Base-by-base conservation (phyloP, 106 monocot species). In the Acorus calamus region DNA sequence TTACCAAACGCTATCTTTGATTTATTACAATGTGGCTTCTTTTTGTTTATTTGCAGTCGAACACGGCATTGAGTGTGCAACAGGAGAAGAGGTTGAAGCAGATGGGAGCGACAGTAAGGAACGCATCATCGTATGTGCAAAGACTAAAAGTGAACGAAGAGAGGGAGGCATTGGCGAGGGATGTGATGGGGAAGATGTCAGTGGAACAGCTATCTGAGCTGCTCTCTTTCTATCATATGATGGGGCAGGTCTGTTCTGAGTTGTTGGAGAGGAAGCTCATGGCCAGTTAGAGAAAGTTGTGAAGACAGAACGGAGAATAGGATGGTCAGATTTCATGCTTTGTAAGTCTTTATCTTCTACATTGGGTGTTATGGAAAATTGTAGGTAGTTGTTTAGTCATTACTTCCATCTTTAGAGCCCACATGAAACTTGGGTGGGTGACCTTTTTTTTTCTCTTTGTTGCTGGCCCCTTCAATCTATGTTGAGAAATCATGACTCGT, bases 91-190 rank as follows among this genome's bases (percentile, higher is more conserved):
- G 94, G 66, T 61, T 94, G 71, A 85, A 87, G 78, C 89, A 94
- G 82, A 84, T 94, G 90, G 94, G 94, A 0, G 90, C 90, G 0
- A 94, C 94, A 0, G 94, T 94, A 68, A 76, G 94, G 78, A 94
- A 94, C 45, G 81, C 81, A 7, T 81, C 78, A 6, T 76, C 76
- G 0, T 94, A 90, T 45, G 5, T 84, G 5, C 44, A 82, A 66
- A 87, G 66, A 44, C 12, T 96, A 9, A 87, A 76, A 80, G 72
- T 71, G 78, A 85, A 68, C 3, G 76, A 79, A 58, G 74, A 75
- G 59, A 80, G 82, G 60, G 80, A 96, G 69, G 72, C 8, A 51
- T 7, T 61, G 14, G 84, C 84, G 5, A 87, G 76, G 69, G 66
- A 56, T 52, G 43, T 84, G 13, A 87, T 87, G 84, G 79, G 68